Percentiles rank a stretch among this genome's conserved stretches.
Evolutionary conservation across 208 protist genomes (phyloP).

Genomic region (Wallacemonas sp.): DNA sequence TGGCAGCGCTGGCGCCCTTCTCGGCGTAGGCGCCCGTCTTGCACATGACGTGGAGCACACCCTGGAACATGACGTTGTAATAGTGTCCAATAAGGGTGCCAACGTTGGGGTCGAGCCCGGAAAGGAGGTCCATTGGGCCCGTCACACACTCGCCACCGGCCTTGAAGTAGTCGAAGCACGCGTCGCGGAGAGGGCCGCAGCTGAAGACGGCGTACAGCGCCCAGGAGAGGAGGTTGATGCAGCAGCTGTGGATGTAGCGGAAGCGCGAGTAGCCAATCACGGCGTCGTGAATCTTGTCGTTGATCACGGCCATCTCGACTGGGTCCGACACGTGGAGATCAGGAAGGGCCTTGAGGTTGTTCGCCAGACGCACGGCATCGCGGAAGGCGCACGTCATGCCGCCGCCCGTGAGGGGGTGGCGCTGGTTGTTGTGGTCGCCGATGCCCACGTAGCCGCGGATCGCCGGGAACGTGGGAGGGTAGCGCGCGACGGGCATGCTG

Average conservation of each 20-base stretch:
- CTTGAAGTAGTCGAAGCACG: slow-evolving; percentile 92
- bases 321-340: slow-evolving; percentile 39
- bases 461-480: slow-evolving; percentile 67
- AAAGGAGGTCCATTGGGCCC: slow-evolving; percentile 85
- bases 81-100: slow-evolving; percentile 83
- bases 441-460: slow-evolving; percentile 89
- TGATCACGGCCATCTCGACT: slow-evolving; percentile 48
- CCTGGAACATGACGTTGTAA: slow-evolving; percentile 79
- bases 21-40: slow-evolving; percentile 42
- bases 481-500: slow-evolving; percentile 82
- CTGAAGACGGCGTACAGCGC: slow-evolving; percentile 91
- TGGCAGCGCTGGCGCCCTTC: slow-evolving; percentile 14
- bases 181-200: slow-evolving; percentile 60
- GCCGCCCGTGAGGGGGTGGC: slow-evolving; percentile 93
- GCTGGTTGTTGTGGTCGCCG: slow-evolving; percentile 94
- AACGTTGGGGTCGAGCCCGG: slow-evolving; percentile 71
- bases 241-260: slow-evolving; percentile 73
- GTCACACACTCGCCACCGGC: slow-evolving; percentile 82
- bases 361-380: slow-evolving; percentile 73
- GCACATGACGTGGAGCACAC: slow-evolving; percentile 49
- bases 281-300: slow-evolving; percentile 58
- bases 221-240: slow-evolving; percentile 93
- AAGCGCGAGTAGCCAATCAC: slow-evolving; percentile 61
- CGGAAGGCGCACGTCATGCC: slow-evolving; percentile 92
- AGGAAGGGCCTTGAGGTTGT: slow-evolving; percentile 60